Evolutionary conservation across 2,329 filamentous ascomycete species (phyloP).

Genomic region (Zymoseptoria pseudotritici): DNA sequence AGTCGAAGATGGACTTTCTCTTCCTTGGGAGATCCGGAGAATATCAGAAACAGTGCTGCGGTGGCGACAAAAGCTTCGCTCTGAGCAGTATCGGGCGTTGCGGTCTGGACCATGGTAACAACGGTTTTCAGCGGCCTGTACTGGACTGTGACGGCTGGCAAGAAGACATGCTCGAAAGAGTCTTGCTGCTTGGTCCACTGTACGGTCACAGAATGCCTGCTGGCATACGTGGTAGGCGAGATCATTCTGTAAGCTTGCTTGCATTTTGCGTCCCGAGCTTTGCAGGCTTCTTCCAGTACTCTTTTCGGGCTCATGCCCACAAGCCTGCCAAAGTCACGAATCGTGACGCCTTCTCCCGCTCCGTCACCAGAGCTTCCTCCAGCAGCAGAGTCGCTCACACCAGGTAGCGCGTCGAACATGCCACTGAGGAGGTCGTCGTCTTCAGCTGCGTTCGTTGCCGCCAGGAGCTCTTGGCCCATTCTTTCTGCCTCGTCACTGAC

Average conservation of each 20-base stretch:
- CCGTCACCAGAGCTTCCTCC: not conserved
- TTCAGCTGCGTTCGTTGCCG: conserved; percentile 44
- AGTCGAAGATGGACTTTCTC: conserved; percentile 76
- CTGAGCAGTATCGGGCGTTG: conserved; percentile 68
- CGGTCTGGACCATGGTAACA: conserved; percentile 67
- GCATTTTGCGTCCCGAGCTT: conserved; percentile 65
- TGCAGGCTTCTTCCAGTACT: conserved; percentile 79
- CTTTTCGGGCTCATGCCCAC: conserved; percentile 68
- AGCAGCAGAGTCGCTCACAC: conserved; percentile 9
- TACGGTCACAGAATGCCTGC: conserved; percentile 67
- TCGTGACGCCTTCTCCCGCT: conserved; percentile 42
- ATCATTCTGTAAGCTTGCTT: conserved; percentile 61
- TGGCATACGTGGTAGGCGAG: conserved; percentile 67
- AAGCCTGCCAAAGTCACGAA: conserved; percentile 80
- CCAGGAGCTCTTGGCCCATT: conserved; percentile 25
- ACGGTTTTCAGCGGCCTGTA: conserved; percentile 44
- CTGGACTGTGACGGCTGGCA: conserved; percentile 37
- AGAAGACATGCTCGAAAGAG: conserved; percentile 35
- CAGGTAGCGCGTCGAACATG: conserved; percentile 45
- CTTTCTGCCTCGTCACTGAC: conserved; percentile 45
- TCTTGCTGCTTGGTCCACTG: conserved; percentile 71
- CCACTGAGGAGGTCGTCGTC: conserved; percentile 51
- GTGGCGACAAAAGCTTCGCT: conserved; percentile 84
- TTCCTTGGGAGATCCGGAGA: conserved; percentile 69
- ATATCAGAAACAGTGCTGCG: conserved; percentile 71